phyloP scores from a whole-genome alignment of 2,329 filamentous ascomycete genomes.

The Trichoderma pleuroti region DNA sequence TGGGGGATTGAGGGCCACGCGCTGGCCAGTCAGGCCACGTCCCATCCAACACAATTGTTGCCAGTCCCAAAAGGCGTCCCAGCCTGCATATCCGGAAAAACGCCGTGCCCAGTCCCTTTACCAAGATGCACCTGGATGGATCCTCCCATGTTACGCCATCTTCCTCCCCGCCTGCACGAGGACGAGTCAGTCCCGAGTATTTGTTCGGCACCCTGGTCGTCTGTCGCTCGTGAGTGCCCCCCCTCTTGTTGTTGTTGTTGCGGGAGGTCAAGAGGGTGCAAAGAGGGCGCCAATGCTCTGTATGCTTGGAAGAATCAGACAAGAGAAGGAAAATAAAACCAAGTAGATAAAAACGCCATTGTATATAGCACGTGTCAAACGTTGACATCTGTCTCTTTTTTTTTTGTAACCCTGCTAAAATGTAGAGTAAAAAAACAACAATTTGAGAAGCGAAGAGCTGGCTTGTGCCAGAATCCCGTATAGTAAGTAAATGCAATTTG shows the following conservation, averaged over 20 bases:
- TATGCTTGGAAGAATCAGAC: not conserved
- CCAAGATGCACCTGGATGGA: not conserved
- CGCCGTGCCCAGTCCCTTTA: slow-evolving; percentile 8
- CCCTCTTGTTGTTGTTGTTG: not conserved
- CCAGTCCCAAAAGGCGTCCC: slow-evolving; percentile 1
- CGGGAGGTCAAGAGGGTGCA: too few relatives aligned
- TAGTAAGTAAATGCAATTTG: not conserved
- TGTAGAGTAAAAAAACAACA: slow-evolving; percentile 13
- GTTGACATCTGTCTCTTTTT: slow-evolving; percentile 1
- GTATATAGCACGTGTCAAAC: slow-evolving; percentile 3
- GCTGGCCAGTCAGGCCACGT: slow-evolving; percentile 2
- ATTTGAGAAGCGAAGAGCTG: slow-evolving; percentile 4
- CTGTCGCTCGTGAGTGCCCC: not conserved
- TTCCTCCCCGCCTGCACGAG: slow-evolving; percentile 1
- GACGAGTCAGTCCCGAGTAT: not conserved
- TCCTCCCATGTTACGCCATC: slow-evolving; percentile 12
- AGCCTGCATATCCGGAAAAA: slow-evolving; percentile 10
- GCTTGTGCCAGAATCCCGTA: not conserved
- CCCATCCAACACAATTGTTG: not conserved
- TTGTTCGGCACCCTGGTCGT: not conserved
- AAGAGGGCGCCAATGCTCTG: not conserved
- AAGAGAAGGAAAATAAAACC: not conserved
- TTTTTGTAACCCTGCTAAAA: not conserved
- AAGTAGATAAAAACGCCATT: not conserved
- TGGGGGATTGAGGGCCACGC: not conserved